Percentiles rank a stretch among this genome's conserved stretches.
phyloP scores from a whole-genome alignment of 2,329 filamentous ascomycete genomes.

The Apiospora hydei region DNA sequence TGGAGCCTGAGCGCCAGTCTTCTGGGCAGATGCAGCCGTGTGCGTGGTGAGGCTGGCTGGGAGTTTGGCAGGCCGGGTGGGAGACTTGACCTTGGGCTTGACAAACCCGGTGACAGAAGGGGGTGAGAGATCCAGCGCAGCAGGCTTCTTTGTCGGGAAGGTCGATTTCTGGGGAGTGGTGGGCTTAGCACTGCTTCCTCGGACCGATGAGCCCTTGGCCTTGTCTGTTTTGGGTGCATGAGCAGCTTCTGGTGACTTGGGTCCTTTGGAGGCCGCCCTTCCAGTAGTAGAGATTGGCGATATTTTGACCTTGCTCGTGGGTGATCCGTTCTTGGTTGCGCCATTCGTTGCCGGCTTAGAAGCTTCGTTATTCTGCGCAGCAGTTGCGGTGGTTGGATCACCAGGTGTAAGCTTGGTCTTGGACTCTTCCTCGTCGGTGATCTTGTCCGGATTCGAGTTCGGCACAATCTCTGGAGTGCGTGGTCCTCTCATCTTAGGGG shows the following conservation, averaged over 20 bases:
- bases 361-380: slow-evolving; percentile 30
- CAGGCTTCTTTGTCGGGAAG: slow-evolving; percentile 49
- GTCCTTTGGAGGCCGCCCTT: slow-evolving; percentile 44
- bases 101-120: slow-evolving; percentile 50
- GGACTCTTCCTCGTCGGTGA: slow-evolving; percentile 48
- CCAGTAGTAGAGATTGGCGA: slow-evolving; percentile 36
- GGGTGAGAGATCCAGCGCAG: slow-evolving; percentile 49
- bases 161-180: slow-evolving; percentile 42
- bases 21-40: slow-evolving; percentile 73
- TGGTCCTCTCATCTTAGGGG: slow-evolving; percentile 30
- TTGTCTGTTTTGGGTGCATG: slow-evolving; percentile 48
- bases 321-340: not conserved
- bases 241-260: slow-evolving; percentile 46
- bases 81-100: slow-evolving; percentile 71
- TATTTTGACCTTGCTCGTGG: slow-evolving; percentile 30
- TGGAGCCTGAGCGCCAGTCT: slow-evolving; percentile 51
- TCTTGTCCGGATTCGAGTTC: slow-evolving; percentile 50
- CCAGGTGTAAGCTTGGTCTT: slow-evolving; percentile 42
- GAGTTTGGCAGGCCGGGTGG: slow-evolving; percentile 71
- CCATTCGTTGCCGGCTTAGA: slow-evolving; percentile 28
- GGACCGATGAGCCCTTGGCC: slow-evolving; percentile 45
- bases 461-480: slow-evolving; percentile 41
- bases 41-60: slow-evolving; percentile 73
- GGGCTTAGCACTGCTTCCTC: slow-evolving; percentile 44
- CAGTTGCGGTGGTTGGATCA: slow-evolving; percentile 37